Evolutionary conservation across 805 yeast species (phyloP).

Genomic region (Nakazawaea molendinolei): DNA sequence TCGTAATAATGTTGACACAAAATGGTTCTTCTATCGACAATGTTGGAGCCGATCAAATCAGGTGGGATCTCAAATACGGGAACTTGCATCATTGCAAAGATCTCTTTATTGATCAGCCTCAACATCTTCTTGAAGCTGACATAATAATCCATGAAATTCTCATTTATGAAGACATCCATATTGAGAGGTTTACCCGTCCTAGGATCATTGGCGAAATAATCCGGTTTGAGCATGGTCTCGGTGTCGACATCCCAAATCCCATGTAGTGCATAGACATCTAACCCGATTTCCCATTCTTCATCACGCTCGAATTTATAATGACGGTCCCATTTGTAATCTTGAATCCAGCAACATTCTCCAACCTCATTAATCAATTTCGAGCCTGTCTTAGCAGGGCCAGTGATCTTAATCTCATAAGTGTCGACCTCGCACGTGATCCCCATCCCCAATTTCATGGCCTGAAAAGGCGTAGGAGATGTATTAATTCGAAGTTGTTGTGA

Average conservation of each 20-base stretch:
- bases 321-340: slow-evolving; percentile 45
- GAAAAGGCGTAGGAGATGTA: slow-evolving; percentile 76
- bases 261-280: slow-evolving; percentile 75
- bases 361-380: slow-evolving; percentile 53
- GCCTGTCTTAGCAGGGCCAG: slow-evolving; percentile 72
- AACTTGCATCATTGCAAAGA: slow-evolving; percentile 66
- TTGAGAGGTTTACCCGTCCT: slow-evolving; percentile 33
- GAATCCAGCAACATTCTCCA: slow-evolving; percentile 67
- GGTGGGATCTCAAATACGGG: slow-evolving; percentile 83
- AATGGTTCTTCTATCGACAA: slow-evolving; percentile 60
- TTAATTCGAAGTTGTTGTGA: slow-evolving; percentile 67
- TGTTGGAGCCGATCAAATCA: slow-evolving; percentile 34
- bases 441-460: slow-evolving; percentile 69
- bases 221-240: slow-evolving; percentile 35
- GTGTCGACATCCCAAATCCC: slow-evolving; percentile 62
- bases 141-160: slow-evolving; percentile 61
- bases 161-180: slow-evolving; percentile 53
- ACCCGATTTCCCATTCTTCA: slow-evolving; percentile 60
- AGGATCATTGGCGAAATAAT: slow-evolving; percentile 43
- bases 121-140: slow-evolving; percentile 39
- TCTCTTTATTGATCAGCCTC: slow-evolving; percentile 35
- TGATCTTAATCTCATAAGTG: slow-evolving; percentile 57
- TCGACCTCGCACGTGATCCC: slow-evolving; percentile 69
- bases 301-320: slow-evolving; percentile 68
- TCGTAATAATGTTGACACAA: slow-evolving; percentile 91